Evolutionary conservation across 768 basidiomycete species (phyloP).

Genomic region (Podaxis sp.): DNA sequence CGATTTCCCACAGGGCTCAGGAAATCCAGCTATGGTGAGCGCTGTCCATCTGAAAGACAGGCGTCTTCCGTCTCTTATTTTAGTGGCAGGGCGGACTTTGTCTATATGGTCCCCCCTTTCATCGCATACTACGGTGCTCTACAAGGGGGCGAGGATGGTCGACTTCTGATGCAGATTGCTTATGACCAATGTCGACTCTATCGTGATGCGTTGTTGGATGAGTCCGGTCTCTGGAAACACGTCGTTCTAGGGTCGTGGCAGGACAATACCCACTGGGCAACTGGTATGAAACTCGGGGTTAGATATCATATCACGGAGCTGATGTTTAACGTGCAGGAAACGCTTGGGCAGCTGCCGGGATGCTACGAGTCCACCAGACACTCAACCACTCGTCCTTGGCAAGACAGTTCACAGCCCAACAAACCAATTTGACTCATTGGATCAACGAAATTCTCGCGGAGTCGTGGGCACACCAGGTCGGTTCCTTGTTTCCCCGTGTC

Average conservation of each 20-base stretch:
- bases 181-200: constrained; percentile 61
- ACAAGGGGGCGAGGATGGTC: constrained; percentile 34
- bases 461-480: constrained; percentile 46
- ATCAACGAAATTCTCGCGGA: constrained; percentile 49
- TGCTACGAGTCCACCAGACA: constrained; percentile 57
- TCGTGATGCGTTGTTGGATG: constrained; percentile 49
- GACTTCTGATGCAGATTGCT: constrained; percentile 42
- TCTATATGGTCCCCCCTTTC: constrained; percentile 66
- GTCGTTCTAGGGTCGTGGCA: constrained; percentile 44
- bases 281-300: constrained; percentile 33
- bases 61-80: background rate
- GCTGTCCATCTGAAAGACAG: background rate
- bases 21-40: constrained; percentile 55
- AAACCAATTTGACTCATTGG: constrained; percentile 49
- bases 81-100: constrained; percentile 49
- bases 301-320: background rate
- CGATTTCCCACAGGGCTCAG: constrained; percentile 56
- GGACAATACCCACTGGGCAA: constrained; percentile 58
- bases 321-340: constrained; percentile 40
- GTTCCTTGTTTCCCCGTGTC: background rate
- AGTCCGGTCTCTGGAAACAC: constrained; percentile 56
- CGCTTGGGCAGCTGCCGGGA: constrained; percentile 68
- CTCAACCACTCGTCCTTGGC: constrained; percentile 46
- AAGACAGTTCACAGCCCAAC: constrained; percentile 35
- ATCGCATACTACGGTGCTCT: constrained; percentile 63